Evolutionary conservation across 2,329 filamentous ascomycete species (phyloP).

Genomic region (Venturia nashicola): DNA sequence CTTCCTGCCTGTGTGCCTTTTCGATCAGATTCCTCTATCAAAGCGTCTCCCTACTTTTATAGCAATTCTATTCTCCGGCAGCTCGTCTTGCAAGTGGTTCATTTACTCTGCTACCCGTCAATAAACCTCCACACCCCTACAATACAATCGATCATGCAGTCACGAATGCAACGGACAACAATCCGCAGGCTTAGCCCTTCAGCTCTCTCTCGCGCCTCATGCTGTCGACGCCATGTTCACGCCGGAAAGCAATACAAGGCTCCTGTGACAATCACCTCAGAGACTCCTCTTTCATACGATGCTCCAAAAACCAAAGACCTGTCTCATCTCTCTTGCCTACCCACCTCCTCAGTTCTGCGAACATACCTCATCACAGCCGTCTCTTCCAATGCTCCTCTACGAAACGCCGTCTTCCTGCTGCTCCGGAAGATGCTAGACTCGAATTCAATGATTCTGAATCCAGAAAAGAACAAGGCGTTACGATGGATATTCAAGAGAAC

Average conservation of each 20-base stretch:
- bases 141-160: neutral
- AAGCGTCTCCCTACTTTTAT: neutral
- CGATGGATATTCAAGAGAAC: constrained; percentile 63
- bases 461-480: constrained; percentile 63
- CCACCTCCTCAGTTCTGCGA: constrained; percentile 53
- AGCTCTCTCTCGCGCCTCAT: neutral
- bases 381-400: constrained; percentile 57
- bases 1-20: neutral
- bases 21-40: neutral
- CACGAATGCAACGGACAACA: neutral
- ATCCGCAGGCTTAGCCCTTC: neutral
- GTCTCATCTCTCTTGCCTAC: constrained; percentile 48
- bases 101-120: neutral
- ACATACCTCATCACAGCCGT: constrained; percentile 57
- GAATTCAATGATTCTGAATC: constrained; percentile 52
- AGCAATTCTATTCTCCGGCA: neutral
- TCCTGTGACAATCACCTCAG: neutral
- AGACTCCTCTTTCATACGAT: neutral
- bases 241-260: neutral
- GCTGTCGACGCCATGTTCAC: neutral
- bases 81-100: neutral
- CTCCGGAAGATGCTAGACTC: constrained; percentile 61
- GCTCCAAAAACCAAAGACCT: neutral
- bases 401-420: constrained; percentile 55
- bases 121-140: neutral